Conservation (phyloP, 139 green algal species). For the Nannochloris sp. region DNA sequence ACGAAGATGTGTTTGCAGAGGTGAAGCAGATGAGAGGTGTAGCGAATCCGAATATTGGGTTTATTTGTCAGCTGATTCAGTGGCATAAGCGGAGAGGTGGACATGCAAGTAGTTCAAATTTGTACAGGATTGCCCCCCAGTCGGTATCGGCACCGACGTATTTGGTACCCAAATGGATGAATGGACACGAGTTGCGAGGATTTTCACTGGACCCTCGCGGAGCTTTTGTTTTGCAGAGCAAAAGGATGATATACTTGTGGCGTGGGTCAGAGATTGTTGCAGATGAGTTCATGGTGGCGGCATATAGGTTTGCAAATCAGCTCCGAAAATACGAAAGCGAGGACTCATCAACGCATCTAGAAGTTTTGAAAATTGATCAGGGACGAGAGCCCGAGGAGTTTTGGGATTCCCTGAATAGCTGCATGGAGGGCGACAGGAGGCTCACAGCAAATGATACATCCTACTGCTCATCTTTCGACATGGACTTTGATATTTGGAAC, state of each 20-base stretch:
- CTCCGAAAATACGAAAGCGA: slow-evolving; percentile 30
- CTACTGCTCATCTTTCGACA: slow-evolving; percentile 10
- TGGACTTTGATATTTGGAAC: slow-evolving; percentile 26
- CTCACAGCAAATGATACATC: too few relatives aligned
- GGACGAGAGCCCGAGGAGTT: slow-evolving; percentile 25
- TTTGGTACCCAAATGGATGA: slow-evolving; percentile 40
- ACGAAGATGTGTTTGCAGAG: slow-evolving; percentile 71
- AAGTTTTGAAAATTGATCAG: slow-evolving; percentile 30
- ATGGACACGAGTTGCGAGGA: slow-evolving; percentile 1
- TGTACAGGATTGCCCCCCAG: slow-evolving; percentile 70
- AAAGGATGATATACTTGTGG: slow-evolving; percentile 37
- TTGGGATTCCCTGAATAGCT: too few relatives aligned
- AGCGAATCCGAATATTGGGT: slow-evolving; percentile 93
- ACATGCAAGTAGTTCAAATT: slow-evolving; percentile 14
- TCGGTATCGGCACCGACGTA: slow-evolving; percentile 44
- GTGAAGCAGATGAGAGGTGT: slow-evolving; percentile 76
- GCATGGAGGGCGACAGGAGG: too few relatives aligned
- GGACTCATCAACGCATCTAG: slow-evolving; percentile 27
- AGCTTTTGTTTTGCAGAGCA: slow-evolving; percentile 45
- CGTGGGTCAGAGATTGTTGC: slow-evolving; percentile 10
- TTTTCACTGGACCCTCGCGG: slow-evolving; percentile 48
- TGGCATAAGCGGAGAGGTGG: slow-evolving; percentile 67
- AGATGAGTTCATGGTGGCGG: slow-evolving; percentile 23
- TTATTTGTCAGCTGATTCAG: slow-evolving; percentile 79
- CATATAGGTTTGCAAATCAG: slow-evolving; percentile 28